Base-by-base conservation (phyloP, 441 rosid species). In the Hura crepitans region DNA sequence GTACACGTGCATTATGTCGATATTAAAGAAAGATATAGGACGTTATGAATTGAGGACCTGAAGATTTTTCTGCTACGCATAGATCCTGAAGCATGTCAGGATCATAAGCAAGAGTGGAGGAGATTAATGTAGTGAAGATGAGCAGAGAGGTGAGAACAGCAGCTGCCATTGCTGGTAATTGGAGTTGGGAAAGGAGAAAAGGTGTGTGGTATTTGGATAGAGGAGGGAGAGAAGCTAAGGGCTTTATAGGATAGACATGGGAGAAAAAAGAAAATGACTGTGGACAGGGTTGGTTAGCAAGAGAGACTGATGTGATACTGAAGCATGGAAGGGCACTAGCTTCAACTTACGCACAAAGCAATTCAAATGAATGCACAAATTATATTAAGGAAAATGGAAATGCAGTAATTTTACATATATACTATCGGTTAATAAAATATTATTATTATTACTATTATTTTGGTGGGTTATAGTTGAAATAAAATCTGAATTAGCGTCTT, bases 51-150 rank as follows among this genome's bases (percentile, higher is more conserved):
- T 42, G 17, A 23, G 68, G 22, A 89, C 98, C 96, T 75, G 96
- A 79, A 62, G 85, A 51, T 45, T 69, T 71, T 57, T 80, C 71
- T 33, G 93, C 95, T 1, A 91, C 97, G 63, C 97, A 89, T 28
- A 89, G 72, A 79, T 93, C 98, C 75, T 91, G 97, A 69, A 89
- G 96, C 53, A 72, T 60, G 77, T 93, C 96, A 17, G 95, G 91
- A 69, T 91, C 97, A 49, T 75, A 81, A 45, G 89, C 88, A 13
- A 78, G 22, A 45, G 72, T 47, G 49, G 70, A 30, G 18, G 65
- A 65, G 61, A 84, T 25, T 65, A 81, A 72, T 22, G 79, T 37
- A 25, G 81, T 67, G 61, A n/a, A n/a, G n/a, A 65, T 12, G 74
- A 81, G 65, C 12, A 89, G 66, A 73, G 27, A 83, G 1, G 55